phyloP scores from a whole-genome alignment of 441 rosid genomes.

The Aleurites moluccanus region DNA sequence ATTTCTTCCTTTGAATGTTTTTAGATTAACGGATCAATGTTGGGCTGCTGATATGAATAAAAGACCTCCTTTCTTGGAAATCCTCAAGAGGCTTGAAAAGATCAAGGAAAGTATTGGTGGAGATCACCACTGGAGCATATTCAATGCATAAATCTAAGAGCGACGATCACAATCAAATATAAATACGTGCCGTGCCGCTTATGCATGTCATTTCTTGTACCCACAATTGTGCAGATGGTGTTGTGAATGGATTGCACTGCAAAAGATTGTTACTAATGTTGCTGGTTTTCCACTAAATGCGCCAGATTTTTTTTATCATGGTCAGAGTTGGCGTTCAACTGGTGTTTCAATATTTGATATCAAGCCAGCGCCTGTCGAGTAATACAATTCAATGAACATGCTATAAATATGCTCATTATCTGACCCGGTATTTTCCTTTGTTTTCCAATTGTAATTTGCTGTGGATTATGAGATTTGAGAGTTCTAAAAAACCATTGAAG shows the following conservation, averaged over 20 bases:
- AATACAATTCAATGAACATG: slow-evolving; percentile 1
- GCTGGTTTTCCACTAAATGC: slow-evolving; percentile 15
- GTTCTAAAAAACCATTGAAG: neutral
- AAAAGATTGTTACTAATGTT: slow-evolving; percentile 24
- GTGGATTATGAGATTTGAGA: neutral
- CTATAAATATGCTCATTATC: slow-evolving; percentile 2
- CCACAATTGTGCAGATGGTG: slow-evolving; percentile 23
- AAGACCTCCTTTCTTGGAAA: slow-evolving; percentile 91
- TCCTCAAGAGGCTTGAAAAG: slow-evolving; percentile 90
- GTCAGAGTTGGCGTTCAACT: slow-evolving; percentile 6
- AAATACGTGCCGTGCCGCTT: slow-evolving; percentile 18
- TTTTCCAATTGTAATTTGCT: slow-evolving; percentile 15
- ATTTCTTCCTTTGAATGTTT: slow-evolving; percentile 22
- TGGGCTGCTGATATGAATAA: slow-evolving; percentile 88
- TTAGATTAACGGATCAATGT: slow-evolving; percentile 72
- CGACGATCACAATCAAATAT: slow-evolving; percentile 10
- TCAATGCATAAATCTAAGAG: slow-evolving; percentile 46
- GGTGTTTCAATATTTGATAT: slow-evolving; percentile 19
- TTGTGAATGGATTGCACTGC: slow-evolving; percentile 31
- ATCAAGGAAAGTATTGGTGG: slow-evolving; percentile 65
- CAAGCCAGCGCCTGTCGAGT: slow-evolving; percentile 6
- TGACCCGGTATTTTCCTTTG: slow-evolving; percentile 2
- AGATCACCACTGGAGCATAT: slow-evolving; percentile 85
- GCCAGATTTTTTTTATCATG: slow-evolving; percentile 19
- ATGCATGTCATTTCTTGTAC: slow-evolving; percentile 16